Percentiles rank a stretch among this genome's conserved stretches.
Evolutionary conservation across 1,284 basidiomycete species (phyloP).

Genomic region (Ceratobasidium sp.): DNA sequence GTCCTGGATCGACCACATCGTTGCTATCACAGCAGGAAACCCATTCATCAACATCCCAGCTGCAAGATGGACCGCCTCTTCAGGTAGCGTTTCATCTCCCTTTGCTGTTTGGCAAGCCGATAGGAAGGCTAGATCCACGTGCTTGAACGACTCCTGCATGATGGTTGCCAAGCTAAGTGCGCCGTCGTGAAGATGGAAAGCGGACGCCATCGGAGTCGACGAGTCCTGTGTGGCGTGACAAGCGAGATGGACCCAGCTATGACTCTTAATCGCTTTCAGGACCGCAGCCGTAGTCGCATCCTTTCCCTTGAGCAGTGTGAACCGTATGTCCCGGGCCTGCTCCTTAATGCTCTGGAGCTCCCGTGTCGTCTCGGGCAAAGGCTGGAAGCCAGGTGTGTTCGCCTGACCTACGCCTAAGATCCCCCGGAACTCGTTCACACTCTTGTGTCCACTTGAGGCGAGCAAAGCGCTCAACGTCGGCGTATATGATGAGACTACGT

Average conservation of each 20-base stretch:
- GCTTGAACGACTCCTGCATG: background rate
- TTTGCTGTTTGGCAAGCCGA: background rate
- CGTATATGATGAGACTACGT: slow-evolving; percentile 26
- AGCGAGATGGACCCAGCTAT: slow-evolving; percentile 25
- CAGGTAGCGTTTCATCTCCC: slow-evolving; percentile 35
- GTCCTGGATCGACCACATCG: slow-evolving; percentile 14
- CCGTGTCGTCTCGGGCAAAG: background rate
- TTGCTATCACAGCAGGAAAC: slow-evolving; percentile 18
- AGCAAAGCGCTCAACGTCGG: slow-evolving; percentile 9
- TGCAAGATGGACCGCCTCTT: slow-evolving; percentile 44
- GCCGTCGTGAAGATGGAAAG: slow-evolving; percentile 15
- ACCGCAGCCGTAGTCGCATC: background rate
- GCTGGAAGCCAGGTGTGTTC: too few relatives aligned
- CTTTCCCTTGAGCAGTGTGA: background rate
- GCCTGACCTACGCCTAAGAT: background rate
- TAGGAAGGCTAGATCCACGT: background rate
- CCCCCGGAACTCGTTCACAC: background rate
- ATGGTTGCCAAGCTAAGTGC: background rate
- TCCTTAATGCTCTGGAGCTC: background rate
- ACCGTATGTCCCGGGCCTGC: background rate
- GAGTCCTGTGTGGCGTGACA: slow-evolving; percentile 6
- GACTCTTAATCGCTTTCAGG: background rate
- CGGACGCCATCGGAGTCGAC: background rate
- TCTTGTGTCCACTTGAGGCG: background rate
- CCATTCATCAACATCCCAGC: slow-evolving; percentile 46